phyloP scores from a whole-genome alignment of 257 asterid genomes.

The Apocynum venetum region DNA sequence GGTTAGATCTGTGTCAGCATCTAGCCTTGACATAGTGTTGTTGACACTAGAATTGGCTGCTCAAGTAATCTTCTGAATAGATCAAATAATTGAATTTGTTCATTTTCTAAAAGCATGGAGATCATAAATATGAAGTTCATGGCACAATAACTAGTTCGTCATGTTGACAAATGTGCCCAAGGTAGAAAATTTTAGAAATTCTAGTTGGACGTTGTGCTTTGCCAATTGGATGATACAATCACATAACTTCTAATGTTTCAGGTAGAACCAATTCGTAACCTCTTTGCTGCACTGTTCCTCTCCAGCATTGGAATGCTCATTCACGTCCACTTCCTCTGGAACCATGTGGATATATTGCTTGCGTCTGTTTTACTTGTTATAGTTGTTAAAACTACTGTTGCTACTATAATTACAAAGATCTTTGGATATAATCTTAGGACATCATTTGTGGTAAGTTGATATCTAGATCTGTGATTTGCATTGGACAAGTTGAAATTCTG shows the following conservation, averaged over 20 bases:
- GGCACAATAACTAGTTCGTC: neutral
- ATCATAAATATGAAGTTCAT: neutral
- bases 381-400: conserved; percentile 75
- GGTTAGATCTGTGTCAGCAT: neutral
- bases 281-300: conserved; percentile 94
- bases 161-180: neutral
- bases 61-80: neutral
- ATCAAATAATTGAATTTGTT: neutral
- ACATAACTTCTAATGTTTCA: conserved; percentile 30
- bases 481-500: conserved; percentile 12
- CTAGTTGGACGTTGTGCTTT: neutral
- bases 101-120: neutral
- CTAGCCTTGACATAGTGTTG: neutral
- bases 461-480: conserved; percentile 12
- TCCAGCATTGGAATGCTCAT: conserved; percentile 97
- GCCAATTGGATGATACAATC: neutral
- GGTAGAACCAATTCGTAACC: conserved; percentile 97
- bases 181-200: neutral
- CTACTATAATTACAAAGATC: conserved; percentile 59
- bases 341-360: conserved; percentile 90
- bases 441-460: conserved; percentile 60
- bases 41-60: neutral
- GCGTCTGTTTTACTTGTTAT: conserved; percentile 87
- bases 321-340: conserved; percentile 93
- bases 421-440: conserved; percentile 77